Evolutionary conservation across 2,329 filamentous ascomycete species (phyloP).

Genomic region (Penicillium sp.): DNA sequence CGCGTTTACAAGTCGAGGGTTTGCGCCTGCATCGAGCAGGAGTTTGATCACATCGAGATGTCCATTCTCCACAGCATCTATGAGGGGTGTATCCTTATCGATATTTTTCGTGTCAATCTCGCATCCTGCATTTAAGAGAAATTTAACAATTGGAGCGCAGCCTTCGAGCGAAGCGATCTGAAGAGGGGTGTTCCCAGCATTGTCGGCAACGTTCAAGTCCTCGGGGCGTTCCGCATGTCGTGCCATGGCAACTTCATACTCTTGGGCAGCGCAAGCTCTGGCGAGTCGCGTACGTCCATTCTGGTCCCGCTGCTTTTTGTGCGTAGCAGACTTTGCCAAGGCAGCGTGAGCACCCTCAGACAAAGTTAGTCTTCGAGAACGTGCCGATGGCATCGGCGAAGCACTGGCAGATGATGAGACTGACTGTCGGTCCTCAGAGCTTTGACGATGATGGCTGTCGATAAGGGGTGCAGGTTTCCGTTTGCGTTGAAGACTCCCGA

Average conservation of each 20-base stretch:
- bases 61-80: conserved; percentile 95
- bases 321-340: conserved; percentile 60
- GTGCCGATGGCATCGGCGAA: conserved; percentile 40
- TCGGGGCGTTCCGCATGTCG: conserved; percentile 75
- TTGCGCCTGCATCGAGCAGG: conserved; percentile 79
- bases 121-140: conserved; percentile 79
- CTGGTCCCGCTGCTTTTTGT: conserved; percentile 85
- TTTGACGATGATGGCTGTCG: conserved; percentile 39
- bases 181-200: conserved; percentile 92
- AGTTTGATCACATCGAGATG: conserved; percentile 84
- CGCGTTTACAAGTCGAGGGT: conserved; percentile 87
- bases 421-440: conserved; percentile 44
- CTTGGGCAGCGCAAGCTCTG: conserved; percentile 82
- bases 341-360: conserved; percentile 51
- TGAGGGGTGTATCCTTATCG: conserved; percentile 85
- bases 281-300: conserved; percentile 88
- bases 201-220: conserved; percentile 84
- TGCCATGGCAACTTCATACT: conserved; percentile 72
- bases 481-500: conserved; percentile 25
- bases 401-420: conserved; percentile 43
- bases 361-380: conserved; percentile 37
- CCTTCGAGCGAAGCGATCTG: conserved; percentile 91
- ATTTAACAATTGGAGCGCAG: conserved; percentile 78
- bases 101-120: conserved; percentile 74
- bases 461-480: conserved; percentile 39